Base-by-base conservation (phyloP, 2,329 filamentous ascomycete genomes). In the Colletotrichum tropicicola region DNA sequence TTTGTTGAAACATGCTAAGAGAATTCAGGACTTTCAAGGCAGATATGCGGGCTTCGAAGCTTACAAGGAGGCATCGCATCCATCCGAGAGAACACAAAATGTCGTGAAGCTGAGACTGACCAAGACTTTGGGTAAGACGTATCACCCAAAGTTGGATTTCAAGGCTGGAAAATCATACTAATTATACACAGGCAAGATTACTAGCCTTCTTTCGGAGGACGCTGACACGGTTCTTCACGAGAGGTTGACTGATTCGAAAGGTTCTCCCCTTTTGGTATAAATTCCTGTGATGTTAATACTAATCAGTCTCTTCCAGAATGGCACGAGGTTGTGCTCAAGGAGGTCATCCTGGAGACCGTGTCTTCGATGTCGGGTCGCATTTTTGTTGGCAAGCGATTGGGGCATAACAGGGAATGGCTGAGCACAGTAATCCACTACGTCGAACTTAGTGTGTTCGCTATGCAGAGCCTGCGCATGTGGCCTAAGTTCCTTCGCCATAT, bases 321-420 rank as follows among this genome's bases (percentile, higher is more conserved):
- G 8, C 35, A 54, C 10, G 51, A 41, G 4, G 35, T 54, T 5
- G 51, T 28, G 17, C 37, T 43, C 35, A 54, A 54, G 25, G 23
- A 54, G 28, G 23, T n/a, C 3, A 21, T 61, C 15, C 59, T 63
- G 10, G 51, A 62, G 1, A 17, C 83, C 8, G 77, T 87, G 7
- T 81, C 83, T 10, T 80, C 82, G 6, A 68, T 86, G 13, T 84
- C 83, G 0, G 81, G 83, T 4, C 76, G 82, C 4, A 77, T 85
- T 5, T 85, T 86, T 66, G 70, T 85, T 3, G 83, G 83, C 5
- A 68, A 72, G 4, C 71, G 74, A 1, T 69, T 84, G 10, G 83
- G 80, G 68, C 80, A 80, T 4, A 78, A 85, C 67, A 70, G 78
- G 30, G 72, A 77, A 43, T 86, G 83, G 83, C 75, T 85, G 15